These are phyloP conservation scores for Trametes cinnabarina DNA, from an alignment of 768 basidiomycete species.

Conservation along the genomic window DNA sequence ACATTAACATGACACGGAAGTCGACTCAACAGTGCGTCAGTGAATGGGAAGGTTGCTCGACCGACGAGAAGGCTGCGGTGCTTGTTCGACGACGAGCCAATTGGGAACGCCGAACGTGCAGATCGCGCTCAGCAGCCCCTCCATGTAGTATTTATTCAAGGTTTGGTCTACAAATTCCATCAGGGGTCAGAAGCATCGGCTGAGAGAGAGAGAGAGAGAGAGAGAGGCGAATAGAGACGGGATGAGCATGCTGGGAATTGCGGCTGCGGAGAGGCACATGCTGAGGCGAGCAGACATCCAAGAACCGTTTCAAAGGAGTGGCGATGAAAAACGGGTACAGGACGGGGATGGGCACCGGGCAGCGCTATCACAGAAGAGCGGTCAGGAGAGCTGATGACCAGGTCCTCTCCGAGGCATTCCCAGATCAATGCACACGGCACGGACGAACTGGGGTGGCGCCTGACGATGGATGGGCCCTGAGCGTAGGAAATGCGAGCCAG, in stretches of 20 bases:
- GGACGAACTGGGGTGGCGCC: conserved; percentile 1
- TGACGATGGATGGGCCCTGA: conserved; percentile 6
- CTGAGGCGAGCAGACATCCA: background rate
- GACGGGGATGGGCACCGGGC: background rate
- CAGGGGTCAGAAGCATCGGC: no score
- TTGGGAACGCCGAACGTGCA: background rate
- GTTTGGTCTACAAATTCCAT: no score
- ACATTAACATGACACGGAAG: background rate
- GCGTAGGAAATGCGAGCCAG: conserved; percentile 13
- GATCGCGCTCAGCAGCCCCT: conserved; percentile 3
- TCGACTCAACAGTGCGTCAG: background rate
- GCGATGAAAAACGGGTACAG: background rate
- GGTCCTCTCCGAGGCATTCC: conserved; percentile 4
- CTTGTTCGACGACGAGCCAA: background rate
- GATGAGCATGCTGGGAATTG: background rate
- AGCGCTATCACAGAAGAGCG: background rate
- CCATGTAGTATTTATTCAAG: background rate
- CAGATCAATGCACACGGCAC: conserved; percentile 6
- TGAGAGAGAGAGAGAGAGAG: background rate
- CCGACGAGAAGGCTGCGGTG: background rate
- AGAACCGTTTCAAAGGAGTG: background rate
- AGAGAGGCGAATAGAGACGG: background rate
- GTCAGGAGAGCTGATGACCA: conserved; percentile 6
- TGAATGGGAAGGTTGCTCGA: background rate
- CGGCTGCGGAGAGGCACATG: background rate